Conservation (phyloP, 345 rosid genomes). For the Tarenaya hassleriana region DNA sequence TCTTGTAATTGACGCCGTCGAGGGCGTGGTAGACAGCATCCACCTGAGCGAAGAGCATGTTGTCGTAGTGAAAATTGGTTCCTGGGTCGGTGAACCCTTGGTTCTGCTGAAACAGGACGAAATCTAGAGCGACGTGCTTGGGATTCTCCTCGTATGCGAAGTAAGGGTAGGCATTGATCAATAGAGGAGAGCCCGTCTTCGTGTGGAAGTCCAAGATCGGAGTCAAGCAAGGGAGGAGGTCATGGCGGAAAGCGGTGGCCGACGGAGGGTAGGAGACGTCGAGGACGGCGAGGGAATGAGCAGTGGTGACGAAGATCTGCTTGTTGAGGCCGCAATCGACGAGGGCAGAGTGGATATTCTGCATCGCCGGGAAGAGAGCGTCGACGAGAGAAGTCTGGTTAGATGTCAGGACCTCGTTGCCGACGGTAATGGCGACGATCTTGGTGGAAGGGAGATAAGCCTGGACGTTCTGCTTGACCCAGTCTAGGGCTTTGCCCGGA, state of each 20-base stretch:
- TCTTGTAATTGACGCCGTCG: constrained; percentile 48
- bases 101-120: constrained; percentile 75
- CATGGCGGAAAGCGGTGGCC: constrained; percentile 66
- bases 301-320: constrained; percentile 74
- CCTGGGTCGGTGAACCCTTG: constrained; percentile 65
- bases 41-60: constrained; percentile 95
- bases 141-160: constrained; percentile 87
- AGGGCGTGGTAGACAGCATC: constrained; percentile 83
- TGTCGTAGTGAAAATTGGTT: constrained; percentile 69
- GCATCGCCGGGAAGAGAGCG: constrained; percentile 76
- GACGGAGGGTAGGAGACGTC: constrained; percentile 88
- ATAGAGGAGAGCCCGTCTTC: constrained; percentile 63
- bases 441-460: constrained; percentile 75
- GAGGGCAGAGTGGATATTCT: constrained; percentile 60
- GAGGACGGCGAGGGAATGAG: constrained; percentile 72
- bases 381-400: constrained; percentile 56
- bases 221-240: constrained; percentile 47
- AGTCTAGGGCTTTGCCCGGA: constrained; percentile 45
- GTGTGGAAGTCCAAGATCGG: constrained; percentile 63
- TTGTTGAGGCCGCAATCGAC: constrained; percentile 56
- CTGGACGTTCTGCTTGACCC: constrained; percentile 77
- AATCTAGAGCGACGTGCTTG: constrained; percentile 62
- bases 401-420: constrained; percentile 79
- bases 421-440: constrained; percentile 72
- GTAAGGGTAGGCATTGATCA: constrained; percentile 93